Percentiles rank a stretch among this genome's conserved stretches.
Evolutionary conservation across 2,329 filamentous ascomycete species (phyloP).

Genomic region (Apiospora hydei): DNA sequence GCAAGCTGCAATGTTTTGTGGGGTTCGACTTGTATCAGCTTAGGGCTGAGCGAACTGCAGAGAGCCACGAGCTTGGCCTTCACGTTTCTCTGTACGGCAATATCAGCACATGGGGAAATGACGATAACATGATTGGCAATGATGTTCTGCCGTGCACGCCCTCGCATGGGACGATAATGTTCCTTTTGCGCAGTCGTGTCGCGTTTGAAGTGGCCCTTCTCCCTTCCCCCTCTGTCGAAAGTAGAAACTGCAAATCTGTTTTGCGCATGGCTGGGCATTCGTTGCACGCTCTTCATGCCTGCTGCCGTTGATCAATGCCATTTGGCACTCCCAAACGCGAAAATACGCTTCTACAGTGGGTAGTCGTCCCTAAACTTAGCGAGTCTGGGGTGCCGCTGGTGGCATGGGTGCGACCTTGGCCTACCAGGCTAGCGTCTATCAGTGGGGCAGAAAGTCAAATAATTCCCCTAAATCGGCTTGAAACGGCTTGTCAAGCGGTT

Average conservation of each 20-base stretch:
- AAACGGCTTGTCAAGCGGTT: not conserved
- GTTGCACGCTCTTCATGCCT: slow-evolving; percentile 12
- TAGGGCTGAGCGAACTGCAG: slow-evolving; percentile 6
- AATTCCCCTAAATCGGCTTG: not conserved
- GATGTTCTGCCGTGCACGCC: not conserved
- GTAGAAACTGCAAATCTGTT: not conserved
- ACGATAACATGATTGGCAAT: not conserved
- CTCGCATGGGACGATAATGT: not conserved
- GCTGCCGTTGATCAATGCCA: not conserved
- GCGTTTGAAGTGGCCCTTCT: not conserved
- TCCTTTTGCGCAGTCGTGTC: not conserved
- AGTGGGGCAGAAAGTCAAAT: not conserved
- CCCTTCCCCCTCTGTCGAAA: not conserved
- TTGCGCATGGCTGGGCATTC: not conserved
- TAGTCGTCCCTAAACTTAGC: slow-evolving; percentile 5
- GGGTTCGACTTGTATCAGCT: slow-evolving; percentile 7
- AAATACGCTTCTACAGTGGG: slow-evolving; percentile 6
- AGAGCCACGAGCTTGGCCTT: not conserved
- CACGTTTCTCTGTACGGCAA: not conserved
- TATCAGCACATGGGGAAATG: not conserved
- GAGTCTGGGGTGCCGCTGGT: slow-evolving; percentile 12
- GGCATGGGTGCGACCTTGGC: not conserved
- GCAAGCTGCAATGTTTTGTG: slow-evolving; percentile 4
- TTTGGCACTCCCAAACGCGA: not conserved
- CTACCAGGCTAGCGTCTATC: not conserved